A percentile compares a stretch with the other conserved stretches of the same genome.
These are phyloP conservation scores for Jackrogersella multiformis DNA, from an alignment of 495 filamentous ascomycete genomes.

Conservation along the genomic window DNA sequence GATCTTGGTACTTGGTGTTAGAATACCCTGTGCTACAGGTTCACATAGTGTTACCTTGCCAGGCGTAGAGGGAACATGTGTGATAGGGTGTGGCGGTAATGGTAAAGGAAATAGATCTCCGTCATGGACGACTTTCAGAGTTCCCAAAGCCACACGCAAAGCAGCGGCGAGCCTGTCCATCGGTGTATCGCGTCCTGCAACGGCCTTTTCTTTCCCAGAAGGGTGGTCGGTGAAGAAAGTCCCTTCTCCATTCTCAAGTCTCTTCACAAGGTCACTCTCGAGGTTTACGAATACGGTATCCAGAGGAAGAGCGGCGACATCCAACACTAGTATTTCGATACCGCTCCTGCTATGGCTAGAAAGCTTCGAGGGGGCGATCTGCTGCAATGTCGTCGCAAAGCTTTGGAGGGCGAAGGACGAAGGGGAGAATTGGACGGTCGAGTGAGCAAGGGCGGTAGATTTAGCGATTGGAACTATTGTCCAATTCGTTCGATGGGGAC, in stretches of 20 bases:
- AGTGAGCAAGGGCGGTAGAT: slow-evolving; percentile 69
- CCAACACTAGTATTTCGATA: slow-evolving; percentile 83
- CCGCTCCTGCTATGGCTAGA: slow-evolving; percentile 66
- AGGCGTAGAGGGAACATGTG: slow-evolving; percentile 82
- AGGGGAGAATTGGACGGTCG: slow-evolving; percentile 84
- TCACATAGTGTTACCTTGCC: slow-evolving; percentile 80
- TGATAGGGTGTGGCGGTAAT: slow-evolving; percentile 86
- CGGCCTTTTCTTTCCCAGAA: slow-evolving; percentile 40
- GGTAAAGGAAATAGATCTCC: slow-evolving; percentile 87
- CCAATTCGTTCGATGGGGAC: slow-evolving; percentile 76
- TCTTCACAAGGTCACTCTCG: slow-evolving; percentile 73
- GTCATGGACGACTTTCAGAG: slow-evolving; percentile 78
- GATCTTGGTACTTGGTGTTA: slow-evolving; percentile 73
- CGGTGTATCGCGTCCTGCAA: slow-evolving; percentile 51
- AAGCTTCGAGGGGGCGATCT: slow-evolving; percentile 68
- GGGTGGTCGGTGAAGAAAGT: slow-evolving; percentile 63
- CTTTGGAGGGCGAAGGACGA: slow-evolving; percentile 79
- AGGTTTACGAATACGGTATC: slow-evolving; percentile 86
- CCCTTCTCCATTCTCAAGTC: slow-evolving; percentile 65
- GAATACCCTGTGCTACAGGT: slow-evolving; percentile 83
- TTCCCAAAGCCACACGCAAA: slow-evolving; percentile 76
- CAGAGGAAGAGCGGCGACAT: slow-evolving; percentile 79
- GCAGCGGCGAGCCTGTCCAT: slow-evolving; percentile 77
- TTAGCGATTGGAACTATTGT: slow-evolving; percentile 81
- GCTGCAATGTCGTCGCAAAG: slow-evolving; percentile 70